phyloP scores from a whole-genome alignment of 345 rosid species.

The Psidium guajava region DNA sequence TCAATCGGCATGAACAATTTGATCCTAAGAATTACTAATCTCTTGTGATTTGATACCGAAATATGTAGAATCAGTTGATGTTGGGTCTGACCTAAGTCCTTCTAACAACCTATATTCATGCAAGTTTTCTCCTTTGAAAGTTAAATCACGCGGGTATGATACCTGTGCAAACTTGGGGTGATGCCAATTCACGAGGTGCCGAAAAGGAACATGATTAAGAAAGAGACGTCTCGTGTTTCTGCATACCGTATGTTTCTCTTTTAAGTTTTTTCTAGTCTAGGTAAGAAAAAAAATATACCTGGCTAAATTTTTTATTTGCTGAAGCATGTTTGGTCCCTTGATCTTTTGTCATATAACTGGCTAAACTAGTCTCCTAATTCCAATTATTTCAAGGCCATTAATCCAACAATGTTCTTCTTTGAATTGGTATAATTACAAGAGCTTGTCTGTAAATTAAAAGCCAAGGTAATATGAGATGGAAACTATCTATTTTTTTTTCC shows the following conservation, averaged over 20 bases:
- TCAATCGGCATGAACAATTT: background rate
- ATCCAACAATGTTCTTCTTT: background rate
- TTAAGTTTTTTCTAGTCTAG: background rate
- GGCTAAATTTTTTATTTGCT: background rate
- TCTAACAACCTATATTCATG: background rate
- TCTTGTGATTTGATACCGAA: background rate
- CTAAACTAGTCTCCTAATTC: background rate
- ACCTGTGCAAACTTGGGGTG: background rate
- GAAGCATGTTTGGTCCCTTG: background rate
- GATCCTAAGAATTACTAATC: background rate
- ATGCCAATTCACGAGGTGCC: background rate
- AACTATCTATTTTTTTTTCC: background rate
- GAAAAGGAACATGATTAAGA: background rate
- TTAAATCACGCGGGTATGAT: background rate
- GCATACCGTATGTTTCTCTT: background rate
- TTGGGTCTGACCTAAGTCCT: background rate
- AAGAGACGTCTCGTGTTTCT: background rate
- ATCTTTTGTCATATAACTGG: background rate
- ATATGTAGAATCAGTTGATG: background rate
- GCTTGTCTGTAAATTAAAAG: background rate
- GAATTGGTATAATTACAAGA: background rate
- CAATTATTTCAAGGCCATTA: background rate
- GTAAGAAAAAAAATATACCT: background rate
- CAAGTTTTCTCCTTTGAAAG: background rate
- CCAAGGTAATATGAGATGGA: background rate